Evolutionary conservation across 345 rosid genomes (phyloP), one percentile per base, ranked within the genome.

Genomic region (Brassica nigra): DNA sequence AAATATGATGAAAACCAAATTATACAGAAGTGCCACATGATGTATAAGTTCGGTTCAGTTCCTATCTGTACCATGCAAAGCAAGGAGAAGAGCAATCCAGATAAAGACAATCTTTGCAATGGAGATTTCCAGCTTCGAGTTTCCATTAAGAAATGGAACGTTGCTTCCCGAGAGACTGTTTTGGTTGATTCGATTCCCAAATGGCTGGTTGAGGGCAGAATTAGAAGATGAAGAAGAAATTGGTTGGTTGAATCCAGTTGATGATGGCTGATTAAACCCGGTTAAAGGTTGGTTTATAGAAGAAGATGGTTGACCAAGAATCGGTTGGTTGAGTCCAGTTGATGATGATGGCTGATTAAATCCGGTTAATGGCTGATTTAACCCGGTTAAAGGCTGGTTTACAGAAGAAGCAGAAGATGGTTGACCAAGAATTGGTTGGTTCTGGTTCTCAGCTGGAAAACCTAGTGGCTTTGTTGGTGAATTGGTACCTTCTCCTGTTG

Each of bases 301-400:
- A 80, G 81, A 76, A 44, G 88, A 86, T 52, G 78, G 74, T 23
- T 76, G 72, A 34, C 88, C 86, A 30, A 79, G 68, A 55, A 82
- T 29, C 31, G 87, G 90, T 44, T 80, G 85, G 73, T 82, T 80
- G 3, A 34, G 15, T 67, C 69, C 82, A 67, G 55, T 66, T 66
- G 82, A 42, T 30, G 82, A 42, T 30, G 73, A 74, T 6, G 90
- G 89, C 63, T 80, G 86, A 66, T 66, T 80, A 30, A 67, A 62
- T 9, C 82, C 70, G 33, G 84, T 79, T 37, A 83, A 79, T 49
- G 87, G 89, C 78, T 83, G 85, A 66, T 70, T 84, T 10, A 72
- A 18, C 5, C 85, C 85, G 36, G 85, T 75, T 73, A 80, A 72
- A 64, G 91, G 87, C 72, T 81, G 91, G 80, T 84, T 81, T 39